Percentiles rank a stretch among this genome's conserved stretches.
These are phyloP conservation scores for Pyrenochaeta sp. DNA, from an alignment of 2,329 filamentous ascomycete species.

Conservation along the genomic window DNA sequence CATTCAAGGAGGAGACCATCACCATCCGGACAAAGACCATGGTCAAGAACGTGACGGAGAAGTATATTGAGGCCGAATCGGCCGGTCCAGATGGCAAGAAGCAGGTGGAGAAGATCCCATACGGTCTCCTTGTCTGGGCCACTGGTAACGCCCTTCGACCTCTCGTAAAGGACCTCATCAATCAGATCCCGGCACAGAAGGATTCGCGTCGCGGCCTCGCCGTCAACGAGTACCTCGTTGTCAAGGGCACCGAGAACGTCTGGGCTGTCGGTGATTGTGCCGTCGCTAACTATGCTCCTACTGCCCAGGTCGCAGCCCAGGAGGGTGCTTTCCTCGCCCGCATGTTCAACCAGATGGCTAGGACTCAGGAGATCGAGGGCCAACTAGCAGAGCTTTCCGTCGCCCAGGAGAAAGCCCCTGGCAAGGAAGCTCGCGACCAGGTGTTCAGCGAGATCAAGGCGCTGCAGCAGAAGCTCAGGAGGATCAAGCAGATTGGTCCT, in stretches of 20 bases:
- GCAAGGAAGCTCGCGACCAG: conserved; percentile 66
- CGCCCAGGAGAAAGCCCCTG: conserved; percentile 70
- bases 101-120: conserved; percentile 81
- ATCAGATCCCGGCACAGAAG: conserved; percentile 91
- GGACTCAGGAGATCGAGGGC: conserved; percentile 82
- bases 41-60: conserved; percentile 96
- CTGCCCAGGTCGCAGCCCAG: conserved; percentile 94
- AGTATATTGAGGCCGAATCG: conserved; percentile 88
- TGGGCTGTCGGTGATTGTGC: conserved; percentile 99
- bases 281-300: conserved; percentile 96
- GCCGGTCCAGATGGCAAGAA: conserved; percentile 85
- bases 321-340: conserved; percentile 94
- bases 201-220: conserved; percentile 92
- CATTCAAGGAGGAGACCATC: conserved; percentile 98
- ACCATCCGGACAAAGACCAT: conserved; percentile 98
- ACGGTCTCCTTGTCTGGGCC: conserved; percentile 96
- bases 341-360: conserved; percentile 99
- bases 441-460: conserved; percentile 80
- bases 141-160: conserved; percentile 94
- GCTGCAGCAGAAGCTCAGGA: conserved; percentile 84
- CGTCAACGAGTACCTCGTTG: conserved; percentile 98
- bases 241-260: conserved; percentile 95
- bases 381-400: conserved; percentile 75
- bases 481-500: conserved; percentile 93
- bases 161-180: conserved; percentile 90